Evolutionary conservation across 768 basidiomycete genomes (phyloP).

Genomic region (Thelephora ganbajun): DNA sequence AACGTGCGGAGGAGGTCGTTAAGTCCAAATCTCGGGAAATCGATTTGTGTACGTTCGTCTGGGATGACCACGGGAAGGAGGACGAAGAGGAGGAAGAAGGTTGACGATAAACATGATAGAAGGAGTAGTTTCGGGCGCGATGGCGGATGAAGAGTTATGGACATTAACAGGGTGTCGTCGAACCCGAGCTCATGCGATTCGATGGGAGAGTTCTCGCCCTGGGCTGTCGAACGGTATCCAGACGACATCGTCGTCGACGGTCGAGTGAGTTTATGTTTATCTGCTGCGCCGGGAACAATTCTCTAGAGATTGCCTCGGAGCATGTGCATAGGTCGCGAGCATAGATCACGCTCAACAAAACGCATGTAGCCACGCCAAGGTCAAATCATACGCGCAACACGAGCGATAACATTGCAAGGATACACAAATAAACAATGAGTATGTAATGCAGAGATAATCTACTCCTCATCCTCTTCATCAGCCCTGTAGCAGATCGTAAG

Average conservation of each 20-base stretch:
- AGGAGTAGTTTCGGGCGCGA: not conserved
- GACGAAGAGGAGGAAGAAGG: not conserved
- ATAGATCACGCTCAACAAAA: too few relatives aligned
- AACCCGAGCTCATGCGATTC: not conserved
- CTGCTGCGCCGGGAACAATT: too few relatives aligned
- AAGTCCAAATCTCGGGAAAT: not conserved
- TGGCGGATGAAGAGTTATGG: not conserved
- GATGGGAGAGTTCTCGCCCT: too few relatives aligned
- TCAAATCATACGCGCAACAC: too few relatives aligned
- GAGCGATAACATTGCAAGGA: too few relatives aligned
- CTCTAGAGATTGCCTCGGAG: too few relatives aligned
- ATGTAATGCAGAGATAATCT: slow-evolving; percentile 18
- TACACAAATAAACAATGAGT: too few relatives aligned
- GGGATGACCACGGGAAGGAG: not conserved
- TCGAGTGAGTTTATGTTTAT: too few relatives aligned
- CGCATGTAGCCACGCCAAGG: too few relatives aligned
- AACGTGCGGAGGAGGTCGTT: not conserved
- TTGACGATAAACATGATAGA: not conserved
- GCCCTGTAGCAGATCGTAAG: slow-evolving; percentile 18
- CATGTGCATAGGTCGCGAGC: too few relatives aligned
- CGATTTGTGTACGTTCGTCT: not conserved
- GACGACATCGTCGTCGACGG: too few relatives aligned
- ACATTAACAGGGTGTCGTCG: not conserved
- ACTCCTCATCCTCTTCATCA: slow-evolving; percentile 43
- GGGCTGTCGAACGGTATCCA: too few relatives aligned